Evolutionary conservation across 176 grass and related monocot genomes (phyloP), one percentile per base, ranked within the genome.

Genomic region (Musa acuminata): DNA sequence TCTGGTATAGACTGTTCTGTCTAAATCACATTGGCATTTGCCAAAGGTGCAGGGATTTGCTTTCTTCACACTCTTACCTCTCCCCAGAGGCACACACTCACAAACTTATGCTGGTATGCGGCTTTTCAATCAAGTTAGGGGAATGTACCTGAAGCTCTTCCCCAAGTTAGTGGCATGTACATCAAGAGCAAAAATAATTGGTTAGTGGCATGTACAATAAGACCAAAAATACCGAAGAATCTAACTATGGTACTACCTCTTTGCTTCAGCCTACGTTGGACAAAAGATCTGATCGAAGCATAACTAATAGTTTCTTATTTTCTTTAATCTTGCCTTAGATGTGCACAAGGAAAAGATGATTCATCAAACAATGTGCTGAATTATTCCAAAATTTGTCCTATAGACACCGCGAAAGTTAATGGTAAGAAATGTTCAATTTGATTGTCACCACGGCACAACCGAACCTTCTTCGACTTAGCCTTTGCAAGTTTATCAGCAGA

Each of bases 31-130:
- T 75, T 75, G 73, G 86, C 86, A 83, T 89, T 83, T 81, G 86
- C 92, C 86, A 96, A 96, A 96, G 86, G 89, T 83, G 80, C 23
- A 67, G 22, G 58, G 68, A 60, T 76, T 96, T 89, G 87, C 92
- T 96, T 96, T 76, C 14, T 66, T 53, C 62, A 51, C 84, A 96
- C 92, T 96, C 84, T 51, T 53, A 35, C 25, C 52, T 81, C 0
- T 72, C 59, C 60, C 81, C 75, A 8, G 78, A 70, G 73, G 86
- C 86, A 74, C 88, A 73, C 11, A 52, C 69, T 67, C 71, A 83
- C 80, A 95, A 70, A 69, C 78, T 79, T 60, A 60, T 60, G 57
- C 13, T 60, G 57, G 17, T 60, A 1, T 60, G 57, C 55, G 1
- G 3, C 3, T 16, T 80, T 22, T 80, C 72, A 75, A 85, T 81